phyloP scores from a whole-genome alignment of 108 stramenopile genomes.

The Skeletonema costatum region DNA sequence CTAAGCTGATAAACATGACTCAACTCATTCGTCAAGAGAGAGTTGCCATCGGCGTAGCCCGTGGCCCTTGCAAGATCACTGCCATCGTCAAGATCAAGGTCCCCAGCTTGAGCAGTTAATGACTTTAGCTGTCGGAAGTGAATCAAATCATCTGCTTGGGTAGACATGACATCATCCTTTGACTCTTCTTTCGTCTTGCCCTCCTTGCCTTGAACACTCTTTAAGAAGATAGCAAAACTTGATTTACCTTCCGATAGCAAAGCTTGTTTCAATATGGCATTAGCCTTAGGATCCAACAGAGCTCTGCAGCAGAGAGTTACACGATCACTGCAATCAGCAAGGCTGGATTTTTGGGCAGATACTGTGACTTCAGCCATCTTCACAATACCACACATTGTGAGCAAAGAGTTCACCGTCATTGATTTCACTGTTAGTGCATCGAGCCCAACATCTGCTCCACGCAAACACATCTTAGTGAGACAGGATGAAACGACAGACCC shows the following conservation, averaged over 20 bases:
- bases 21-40: slow-evolving; percentile 70
- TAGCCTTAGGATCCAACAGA: slow-evolving; percentile 88
- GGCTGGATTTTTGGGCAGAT: slow-evolving; percentile 74
- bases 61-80: slow-evolving; percentile 95
- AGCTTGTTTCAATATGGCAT: slow-evolving; percentile 66
- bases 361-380: slow-evolving; percentile 86
- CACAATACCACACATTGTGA: slow-evolving; percentile 87
- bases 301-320: slow-evolving; percentile 85
- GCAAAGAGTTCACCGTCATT: slow-evolving; percentile 74
- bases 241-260: slow-evolving; percentile 79
- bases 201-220: slow-evolving; percentile 78
- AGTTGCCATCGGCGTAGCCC: slow-evolving; percentile 73
- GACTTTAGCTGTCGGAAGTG: slow-evolving; percentile 97
- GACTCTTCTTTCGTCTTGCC: slow-evolving; percentile 59
- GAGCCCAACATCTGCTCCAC: slow-evolving; percentile 58
- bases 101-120: slow-evolving; percentile 81
- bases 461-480: slow-evolving; percentile 94
- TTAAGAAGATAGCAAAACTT: slow-evolving; percentile 75
- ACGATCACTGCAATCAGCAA: slow-evolving; percentile 92
- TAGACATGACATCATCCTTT: slow-evolving; percentile 49
- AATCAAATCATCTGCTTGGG: slow-evolving; percentile 97
- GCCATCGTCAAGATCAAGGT: slow-evolving; percentile 98
- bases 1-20: slow-evolving; percentile 96
- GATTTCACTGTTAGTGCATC: slow-evolving; percentile 62
- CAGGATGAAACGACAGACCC: slow-evolving; percentile 85